Percentiles rank a stretch among this genome's conserved stretches.
phyloP scores from a whole-genome alignment of 257 asterid species.

The Solanum stenotomum region DNA sequence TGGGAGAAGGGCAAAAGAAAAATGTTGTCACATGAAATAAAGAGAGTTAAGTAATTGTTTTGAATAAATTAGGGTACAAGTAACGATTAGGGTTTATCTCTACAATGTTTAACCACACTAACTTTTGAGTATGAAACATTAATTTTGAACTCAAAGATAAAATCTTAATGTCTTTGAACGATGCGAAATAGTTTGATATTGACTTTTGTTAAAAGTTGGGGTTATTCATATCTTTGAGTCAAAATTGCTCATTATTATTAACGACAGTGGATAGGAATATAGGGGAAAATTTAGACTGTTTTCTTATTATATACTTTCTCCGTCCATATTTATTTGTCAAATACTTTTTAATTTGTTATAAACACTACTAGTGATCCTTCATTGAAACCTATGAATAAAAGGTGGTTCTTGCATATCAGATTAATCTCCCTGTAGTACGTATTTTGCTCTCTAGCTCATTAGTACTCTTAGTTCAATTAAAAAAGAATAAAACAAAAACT shows the following conservation, averaged over 20 bases:
- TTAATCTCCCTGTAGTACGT: too few species aligned
- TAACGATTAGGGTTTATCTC: constrained; percentile 22
- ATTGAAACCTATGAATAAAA: not conserved
- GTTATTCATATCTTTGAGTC: too few species aligned
- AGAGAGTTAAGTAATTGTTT: not conserved
- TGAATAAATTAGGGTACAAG: constrained; percentile 13
- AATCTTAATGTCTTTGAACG: not conserved
- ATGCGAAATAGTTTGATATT: not conserved
- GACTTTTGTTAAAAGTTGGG: too few species aligned
- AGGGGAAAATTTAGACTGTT: too few species aligned
- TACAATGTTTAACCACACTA: not conserved
- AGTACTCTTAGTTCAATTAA: too few species aligned
- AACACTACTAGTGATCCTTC: not conserved
- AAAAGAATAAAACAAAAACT: too few species aligned
- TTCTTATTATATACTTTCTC: too few species aligned
- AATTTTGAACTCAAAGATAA: not conserved
- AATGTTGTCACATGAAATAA: constrained; percentile 26
- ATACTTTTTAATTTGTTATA: not conserved
- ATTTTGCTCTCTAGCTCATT: too few species aligned
- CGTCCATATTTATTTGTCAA: not conserved
- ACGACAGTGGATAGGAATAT: too few species aligned
- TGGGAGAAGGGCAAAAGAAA: constrained; percentile 49
- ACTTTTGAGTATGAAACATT: not conserved
- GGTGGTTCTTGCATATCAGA: not conserved
- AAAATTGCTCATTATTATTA: too few species aligned